Evolutionary conservation across 805 yeast species (phyloP).

Genomic region (Candida sithepensis): DNA sequence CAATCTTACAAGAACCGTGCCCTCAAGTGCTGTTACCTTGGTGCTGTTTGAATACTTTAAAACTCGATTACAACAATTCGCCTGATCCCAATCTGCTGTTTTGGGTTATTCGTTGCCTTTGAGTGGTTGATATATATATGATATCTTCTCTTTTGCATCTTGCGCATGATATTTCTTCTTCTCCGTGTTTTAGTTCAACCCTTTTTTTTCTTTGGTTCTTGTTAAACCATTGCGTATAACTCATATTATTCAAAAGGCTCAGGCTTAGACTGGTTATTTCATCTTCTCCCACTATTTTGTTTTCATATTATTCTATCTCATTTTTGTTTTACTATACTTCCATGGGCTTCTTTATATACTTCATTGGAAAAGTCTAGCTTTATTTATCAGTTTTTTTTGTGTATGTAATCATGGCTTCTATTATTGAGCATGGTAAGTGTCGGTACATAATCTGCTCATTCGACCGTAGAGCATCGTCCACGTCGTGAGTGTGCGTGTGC

Average conservation of each 20-base stretch:
- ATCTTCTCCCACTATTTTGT: too few species aligned
- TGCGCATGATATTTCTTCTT: neutral
- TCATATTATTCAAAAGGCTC: neutral
- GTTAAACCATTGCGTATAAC: neutral
- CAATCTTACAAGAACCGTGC: slow-evolving; percentile 85
- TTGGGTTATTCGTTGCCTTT: neutral
- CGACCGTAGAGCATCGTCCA: too few species aligned
- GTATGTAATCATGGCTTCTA: too few species aligned
- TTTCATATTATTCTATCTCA: too few species aligned
- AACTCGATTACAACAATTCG: slow-evolving; percentile 38
- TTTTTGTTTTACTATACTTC: too few species aligned
- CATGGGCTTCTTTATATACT: too few species aligned
- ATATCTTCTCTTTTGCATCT: neutral
- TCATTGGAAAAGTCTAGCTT: too few species aligned
- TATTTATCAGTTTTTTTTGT: too few species aligned
- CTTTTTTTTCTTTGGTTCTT: neutral
- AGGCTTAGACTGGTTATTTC: too few species aligned
- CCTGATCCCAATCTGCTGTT: neutral
- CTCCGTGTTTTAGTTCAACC: neutral
- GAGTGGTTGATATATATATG: neutral
- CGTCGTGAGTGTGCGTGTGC: too few species aligned
- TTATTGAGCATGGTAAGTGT: too few species aligned
- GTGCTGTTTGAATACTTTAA: slow-evolving; percentile 85
- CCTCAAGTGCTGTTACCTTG: slow-evolving; percentile 92
- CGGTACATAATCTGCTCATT: too few species aligned